Percentiles rank a stretch among this genome's conserved stretches.
These are phyloP conservation scores for Onygenales sp. DNA, from an alignment of 2,329 filamentous ascomycete genomes.

Conservation along the genomic window DNA sequence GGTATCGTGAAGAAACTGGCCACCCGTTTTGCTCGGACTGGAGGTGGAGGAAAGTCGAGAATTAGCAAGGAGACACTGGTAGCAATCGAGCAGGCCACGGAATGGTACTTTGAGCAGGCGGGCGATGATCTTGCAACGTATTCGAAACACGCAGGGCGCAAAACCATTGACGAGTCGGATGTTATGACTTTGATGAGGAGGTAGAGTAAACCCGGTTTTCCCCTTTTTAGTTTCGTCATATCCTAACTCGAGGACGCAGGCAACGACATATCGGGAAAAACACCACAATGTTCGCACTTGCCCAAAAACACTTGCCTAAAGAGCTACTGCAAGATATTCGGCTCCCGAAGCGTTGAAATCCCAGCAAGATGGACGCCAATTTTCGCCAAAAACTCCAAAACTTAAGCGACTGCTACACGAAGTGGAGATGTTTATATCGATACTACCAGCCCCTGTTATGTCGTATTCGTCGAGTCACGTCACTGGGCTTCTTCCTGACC, in stretches of 20 bases:
- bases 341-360: conserved; percentile 8
- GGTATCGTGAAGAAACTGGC: conserved; percentile 59
- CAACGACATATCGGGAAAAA: conserved; percentile 65
- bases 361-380: background rate
- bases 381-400: conserved; percentile 23
- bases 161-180: conserved; percentile 78
- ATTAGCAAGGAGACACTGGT: conserved; percentile 65
- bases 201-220: conserved; percentile 47
- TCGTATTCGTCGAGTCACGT: conserved; percentile 62
- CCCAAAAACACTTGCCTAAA: conserved; percentile 69
- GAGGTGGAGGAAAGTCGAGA: conserved; percentile 56
- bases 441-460: conserved; percentile 66
- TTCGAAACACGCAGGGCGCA: conserved; percentile 70
- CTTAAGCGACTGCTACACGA: conserved; percentile 18
- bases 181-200: conserved; percentile 73
- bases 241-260: conserved; percentile 42
- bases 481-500: conserved; percentile 71
- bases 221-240: conserved; percentile 2
- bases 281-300: conserved; percentile 75
- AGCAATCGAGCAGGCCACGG: conserved; percentile 68
- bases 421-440: conserved; percentile 9
- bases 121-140: conserved; percentile 72
- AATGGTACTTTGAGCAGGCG: conserved; percentile 87
- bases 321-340: conserved; percentile 73
- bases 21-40: conserved; percentile 59